Evolutionary conservation across 176 grass and related monocot species (phyloP).

Genomic region (Phoenix dactylifera): DNA sequence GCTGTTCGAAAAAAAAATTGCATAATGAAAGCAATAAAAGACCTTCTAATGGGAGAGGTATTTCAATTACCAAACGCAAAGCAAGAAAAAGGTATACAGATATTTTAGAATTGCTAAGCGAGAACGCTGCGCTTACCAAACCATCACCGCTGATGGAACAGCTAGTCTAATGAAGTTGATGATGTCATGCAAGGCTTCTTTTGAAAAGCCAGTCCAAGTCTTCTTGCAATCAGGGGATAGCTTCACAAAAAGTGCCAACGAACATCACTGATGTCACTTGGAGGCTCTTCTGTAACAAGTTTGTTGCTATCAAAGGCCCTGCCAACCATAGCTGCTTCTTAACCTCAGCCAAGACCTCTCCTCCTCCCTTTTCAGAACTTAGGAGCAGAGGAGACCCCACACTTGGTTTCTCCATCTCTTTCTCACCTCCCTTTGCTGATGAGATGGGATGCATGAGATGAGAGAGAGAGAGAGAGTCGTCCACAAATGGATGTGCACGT

Average conservation of each 20-base stretch:
- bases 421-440: too few species aligned
- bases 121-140: constrained; percentile 35
- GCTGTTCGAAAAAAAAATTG: constrained; percentile 24
- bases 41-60: not conserved
- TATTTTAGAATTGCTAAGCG: not conserved
- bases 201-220: constrained; percentile 38
- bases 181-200: constrained; percentile 41
- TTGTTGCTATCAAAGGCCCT: too few species aligned
- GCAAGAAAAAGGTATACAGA: not conserved
- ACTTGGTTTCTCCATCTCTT: too few species aligned
- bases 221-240: constrained; percentile 45
- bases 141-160: constrained; percentile 52
- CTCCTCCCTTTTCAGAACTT: too few species aligned
- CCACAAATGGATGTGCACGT: too few species aligned
- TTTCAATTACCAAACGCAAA: not conserved
- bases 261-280: too few species aligned
- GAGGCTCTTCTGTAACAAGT: too few species aligned
- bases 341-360: too few species aligned
- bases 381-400: too few species aligned
- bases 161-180: constrained; percentile 39
- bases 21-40: not conserved
- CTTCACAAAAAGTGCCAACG: constrained; percentile 32
- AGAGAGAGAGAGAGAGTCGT: too few species aligned
- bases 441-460: too few species aligned
- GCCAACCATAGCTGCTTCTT: too few species aligned